These are phyloP conservation scores for Suillus subaureus DNA, from an alignment of 768 basidiomycete genomes.

Conservation along the genomic window DNA sequence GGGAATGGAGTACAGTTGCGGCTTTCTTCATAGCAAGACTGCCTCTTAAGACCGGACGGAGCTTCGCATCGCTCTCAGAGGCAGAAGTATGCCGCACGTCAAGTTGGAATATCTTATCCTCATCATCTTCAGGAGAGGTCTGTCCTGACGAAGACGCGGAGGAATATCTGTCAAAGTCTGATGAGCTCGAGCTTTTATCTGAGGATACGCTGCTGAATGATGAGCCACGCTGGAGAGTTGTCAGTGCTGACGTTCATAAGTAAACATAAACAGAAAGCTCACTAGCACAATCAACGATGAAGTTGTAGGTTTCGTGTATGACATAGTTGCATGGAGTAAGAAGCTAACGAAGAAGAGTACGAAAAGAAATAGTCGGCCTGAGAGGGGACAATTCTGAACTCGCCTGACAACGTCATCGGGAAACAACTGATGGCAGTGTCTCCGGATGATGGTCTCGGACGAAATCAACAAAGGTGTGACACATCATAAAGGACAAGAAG, in stretches of 20 bases:
- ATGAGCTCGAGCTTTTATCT: slow-evolving; percentile 16
- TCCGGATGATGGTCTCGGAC: not conserved
- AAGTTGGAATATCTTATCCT: slow-evolving; percentile 21
- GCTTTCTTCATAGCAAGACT: slow-evolving; percentile 12
- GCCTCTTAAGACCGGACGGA: slow-evolving; percentile 15
- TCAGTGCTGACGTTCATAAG: not conserved
- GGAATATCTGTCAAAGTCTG: slow-evolving; percentile 21
- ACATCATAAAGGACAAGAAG: slow-evolving; percentile 2
- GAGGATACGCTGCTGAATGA: slow-evolving; percentile 18
- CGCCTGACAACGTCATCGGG: not conserved
- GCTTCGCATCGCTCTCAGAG: not conserved
- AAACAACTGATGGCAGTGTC: not conserved
- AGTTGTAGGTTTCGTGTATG: slow-evolving; percentile 12
- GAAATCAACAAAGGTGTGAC: slow-evolving; percentile 2
- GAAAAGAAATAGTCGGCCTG: not conserved
- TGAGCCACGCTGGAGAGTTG: slow-evolving; percentile 5
- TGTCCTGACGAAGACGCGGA: slow-evolving; percentile 30
- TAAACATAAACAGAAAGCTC: not conserved
- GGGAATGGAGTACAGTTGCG: slow-evolving; percentile 16
- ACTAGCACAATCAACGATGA: slow-evolving; percentile 20
- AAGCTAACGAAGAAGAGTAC: not conserved
- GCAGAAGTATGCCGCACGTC: slow-evolving; percentile 1
- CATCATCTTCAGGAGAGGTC: slow-evolving; percentile 35
- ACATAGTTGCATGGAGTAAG: slow-evolving; percentile 14
- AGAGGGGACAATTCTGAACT: not conserved